Evolutionary conservation across 805 yeast genomes (phyloP).

Genomic region (Monosporozyma servazzii): DNA sequence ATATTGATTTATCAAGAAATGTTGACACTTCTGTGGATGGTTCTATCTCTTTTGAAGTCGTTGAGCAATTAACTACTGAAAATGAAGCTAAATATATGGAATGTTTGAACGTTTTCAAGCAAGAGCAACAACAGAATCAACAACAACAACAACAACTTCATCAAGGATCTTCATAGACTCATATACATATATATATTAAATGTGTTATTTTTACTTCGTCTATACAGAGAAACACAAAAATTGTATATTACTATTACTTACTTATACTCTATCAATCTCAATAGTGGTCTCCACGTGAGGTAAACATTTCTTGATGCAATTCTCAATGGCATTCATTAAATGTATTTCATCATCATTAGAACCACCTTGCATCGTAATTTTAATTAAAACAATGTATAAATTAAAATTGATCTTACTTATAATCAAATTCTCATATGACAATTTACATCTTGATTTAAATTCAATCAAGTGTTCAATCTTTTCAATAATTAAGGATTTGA

Average conservation of each 20-base stretch:
- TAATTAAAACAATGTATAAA: slow-evolving; percentile 48
- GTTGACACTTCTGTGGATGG: slow-evolving; percentile 6
- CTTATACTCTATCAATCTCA: slow-evolving; percentile 21
- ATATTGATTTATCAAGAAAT: slow-evolving; percentile 45
- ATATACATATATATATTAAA: neutral
- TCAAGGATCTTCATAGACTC: neutral
- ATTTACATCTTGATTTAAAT: slow-evolving; percentile 41
- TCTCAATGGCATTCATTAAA: slow-evolving; percentile 32
- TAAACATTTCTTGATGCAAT: slow-evolving; percentile 18
- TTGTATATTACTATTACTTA: neutral
- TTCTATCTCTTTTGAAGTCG: slow-evolving; percentile 6
- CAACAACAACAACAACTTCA: neutral
- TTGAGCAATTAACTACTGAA: slow-evolving; percentile 22
- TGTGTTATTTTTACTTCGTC: neutral
- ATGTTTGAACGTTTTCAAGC: slow-evolving; percentile 37
- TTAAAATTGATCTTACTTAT: slow-evolving; percentile 56
- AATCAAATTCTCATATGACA: slow-evolving; percentile 36
- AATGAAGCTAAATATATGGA: slow-evolving; percentile 36
- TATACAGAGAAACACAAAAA: neutral
- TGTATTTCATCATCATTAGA: slow-evolving; percentile 59
- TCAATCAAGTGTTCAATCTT: slow-evolving; percentile 40
- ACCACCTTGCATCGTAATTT: slow-evolving; percentile 55
- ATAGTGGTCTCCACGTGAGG: slow-evolving; percentile 26
- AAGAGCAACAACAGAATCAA: slow-evolving; percentile 4
- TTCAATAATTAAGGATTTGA: slow-evolving; percentile 36